Evolutionary conservation across 2,329 filamentous ascomycete species (phyloP), one percentile per base, ranked within the genome.

Genomic region (Fusarium verrucosum): DNA sequence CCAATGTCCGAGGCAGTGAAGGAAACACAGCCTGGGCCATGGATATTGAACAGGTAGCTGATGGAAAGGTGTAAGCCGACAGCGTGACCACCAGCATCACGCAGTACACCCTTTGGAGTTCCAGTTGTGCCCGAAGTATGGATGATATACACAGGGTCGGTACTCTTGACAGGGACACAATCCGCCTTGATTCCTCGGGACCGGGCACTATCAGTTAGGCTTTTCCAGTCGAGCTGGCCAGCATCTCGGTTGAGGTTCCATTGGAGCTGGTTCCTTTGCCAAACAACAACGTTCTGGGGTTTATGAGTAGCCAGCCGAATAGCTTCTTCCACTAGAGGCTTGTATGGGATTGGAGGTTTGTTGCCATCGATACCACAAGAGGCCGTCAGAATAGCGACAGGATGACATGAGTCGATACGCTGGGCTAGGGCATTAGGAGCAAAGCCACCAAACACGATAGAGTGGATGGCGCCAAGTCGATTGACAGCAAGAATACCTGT

Each of bases 371-470:
- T 94, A 30, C 94, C 94, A 76, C 94, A 97, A 10, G 92, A 96
- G 1, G 94, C 93, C 1, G 94, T 97, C 74, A 97, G 85, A 44
- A 97, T 87, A 10, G 85, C 88, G 10, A 86, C 85, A 9, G 94
- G 92, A 30, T 85, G 85, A 9, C 90, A 92, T 0, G 91, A 90
- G 46, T 96, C 92, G 66, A 98, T 96, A 23, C 94, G 86, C 78
- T 97, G 94, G 1, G 93, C 92, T 40, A 97, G 82, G 5, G 93
- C 91, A 10, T 84, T 82, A 0, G 93, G 83, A 0, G 92, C 92
- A 74, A 98, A 98, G 0, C 94, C 94, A 37, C 94, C 94, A 76
- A 97, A 97, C 5, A 98, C 94, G 6, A 96, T 92, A 5, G 92
- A 89, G 74, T 98, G 94, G 49, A 97, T 87, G 16, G 93, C 94